Evolutionary conservation across 2,329 filamentous ascomycete species (phyloP), one percentile per base, ranked within the genome.

Genomic region (Neophaeococcomyces aloes): DNA sequence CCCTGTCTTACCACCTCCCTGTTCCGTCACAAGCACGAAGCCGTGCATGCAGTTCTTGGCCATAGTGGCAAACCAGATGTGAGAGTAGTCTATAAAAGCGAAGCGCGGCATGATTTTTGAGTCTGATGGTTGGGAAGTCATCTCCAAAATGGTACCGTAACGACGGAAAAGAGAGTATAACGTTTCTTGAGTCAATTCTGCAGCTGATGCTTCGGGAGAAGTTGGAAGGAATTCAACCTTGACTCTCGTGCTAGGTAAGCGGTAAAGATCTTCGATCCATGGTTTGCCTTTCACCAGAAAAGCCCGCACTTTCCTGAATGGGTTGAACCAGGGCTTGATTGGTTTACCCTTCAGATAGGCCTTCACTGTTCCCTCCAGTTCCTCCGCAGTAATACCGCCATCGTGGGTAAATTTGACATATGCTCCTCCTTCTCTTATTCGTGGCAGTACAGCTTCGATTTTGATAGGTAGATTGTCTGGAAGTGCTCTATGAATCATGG

Each of bases 11-110:
- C 86, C 86, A 33, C 86, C 86, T 3, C 84, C 85, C 31, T 74
- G 65, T 18, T 76, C 62, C 54, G 86, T 81, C 0, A 71, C 61
- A 1, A 94, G 76, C 2, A 80, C 69, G 48, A 83, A 83, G 0
- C 89, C 88, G 60, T 98, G 91, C 65, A 95, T 73, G 57, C 89
- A 96, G 56, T 94, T 94, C 54, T 85, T 81, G 0, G 88, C 87
- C 77, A 91, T 86, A 44, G 93, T 82, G 5, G 87, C 82, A 56
- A 84, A 81, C 29, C 83, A 75, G 11, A 83, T 71, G 6, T 75
- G 71, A 1, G 76, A 70, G 56, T 91, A 96, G 57, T 87, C 83
- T 17, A 96, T 64, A 42, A 79, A 76, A 0, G 88, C 87, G 61
- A 78, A 94, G 55, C 79, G 81, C 0, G 91, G 89, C 2, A 83